Conservation (phyloP, 352 stramenopile species). For the Phytophthora crassamura region DNA sequence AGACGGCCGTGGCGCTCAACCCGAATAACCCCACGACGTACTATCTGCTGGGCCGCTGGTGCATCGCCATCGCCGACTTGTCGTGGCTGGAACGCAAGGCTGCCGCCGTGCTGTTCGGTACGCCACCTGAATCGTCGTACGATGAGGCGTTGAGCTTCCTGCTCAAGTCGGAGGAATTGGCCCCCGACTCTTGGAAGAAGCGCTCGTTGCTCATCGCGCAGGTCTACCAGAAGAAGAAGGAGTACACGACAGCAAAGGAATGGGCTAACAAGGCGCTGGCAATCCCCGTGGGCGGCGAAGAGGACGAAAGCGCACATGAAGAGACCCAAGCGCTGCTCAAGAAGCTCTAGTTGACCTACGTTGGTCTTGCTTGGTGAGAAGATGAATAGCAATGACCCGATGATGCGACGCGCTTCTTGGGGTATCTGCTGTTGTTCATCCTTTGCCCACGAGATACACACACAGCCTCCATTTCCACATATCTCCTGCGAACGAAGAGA, state of each 20-base stretch:
- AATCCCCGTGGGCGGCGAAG: slow-evolving; percentile 59
- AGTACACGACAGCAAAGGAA: slow-evolving; percentile 65
- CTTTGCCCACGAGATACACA: no score
- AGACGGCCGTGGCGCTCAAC: slow-evolving; percentile 79
- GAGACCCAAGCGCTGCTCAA: slow-evolving; percentile 73
- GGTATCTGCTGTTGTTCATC: no score
- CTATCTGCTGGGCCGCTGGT: slow-evolving; percentile 86
- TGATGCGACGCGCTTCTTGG: no score
- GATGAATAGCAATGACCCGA: background rate
- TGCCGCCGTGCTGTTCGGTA: slow-evolving; percentile 80
- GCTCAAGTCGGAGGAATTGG: slow-evolving; percentile 76
- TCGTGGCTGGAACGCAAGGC: slow-evolving; percentile 89
- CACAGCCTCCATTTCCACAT: no score
- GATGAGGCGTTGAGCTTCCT: slow-evolving; percentile 82
- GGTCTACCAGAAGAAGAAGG: slow-evolving; percentile 84
- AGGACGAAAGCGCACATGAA: slow-evolving; percentile 75
- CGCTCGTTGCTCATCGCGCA: slow-evolving; percentile 84
- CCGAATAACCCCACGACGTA: slow-evolving; percentile 75
- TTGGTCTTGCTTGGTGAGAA: background rate
- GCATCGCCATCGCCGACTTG: slow-evolving; percentile 83
- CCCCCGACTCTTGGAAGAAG: slow-evolving; percentile 85
- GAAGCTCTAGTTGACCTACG: slow-evolving; percentile 47
- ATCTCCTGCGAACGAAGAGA: no score
- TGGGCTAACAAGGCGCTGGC: slow-evolving; percentile 78
- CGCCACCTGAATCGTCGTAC: slow-evolving; percentile 83